Conservation (phyloP, 2,329 filamentous ascomycete genomes). For the Aureobasidium musti region DNA sequence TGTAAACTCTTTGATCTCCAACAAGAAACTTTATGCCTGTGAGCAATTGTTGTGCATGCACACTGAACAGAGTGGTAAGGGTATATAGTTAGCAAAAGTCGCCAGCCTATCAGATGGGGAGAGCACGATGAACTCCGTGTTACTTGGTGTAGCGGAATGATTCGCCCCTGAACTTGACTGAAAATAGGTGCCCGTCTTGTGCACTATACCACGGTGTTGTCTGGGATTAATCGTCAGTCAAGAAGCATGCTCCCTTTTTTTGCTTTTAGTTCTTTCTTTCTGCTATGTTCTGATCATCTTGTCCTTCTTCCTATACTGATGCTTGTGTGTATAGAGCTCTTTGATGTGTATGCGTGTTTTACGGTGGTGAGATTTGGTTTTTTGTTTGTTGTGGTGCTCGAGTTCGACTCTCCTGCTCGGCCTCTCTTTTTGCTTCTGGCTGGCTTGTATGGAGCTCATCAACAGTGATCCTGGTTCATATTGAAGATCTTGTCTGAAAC, state of each 20-base stretch:
- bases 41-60: no score
- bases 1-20: no score
- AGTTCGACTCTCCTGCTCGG: no score
- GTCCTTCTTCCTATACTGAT: not conserved
- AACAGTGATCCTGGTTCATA: no score
- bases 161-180: not conserved
- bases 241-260: not conserved
- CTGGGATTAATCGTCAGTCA: not conserved
- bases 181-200: not conserved
- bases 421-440: no score
- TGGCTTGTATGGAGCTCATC: no score
- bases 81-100: not conserved
- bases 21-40: no score
- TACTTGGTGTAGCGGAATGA: not conserved
- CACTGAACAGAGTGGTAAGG: not conserved
- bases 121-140: not conserved
- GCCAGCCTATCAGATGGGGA: constrained; percentile 5
- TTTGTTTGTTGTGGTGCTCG: no score
- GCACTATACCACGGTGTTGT: not conserved
- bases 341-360: not conserved
- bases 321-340: not conserved
- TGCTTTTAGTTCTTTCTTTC: no score
- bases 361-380: no score
- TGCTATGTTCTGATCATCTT: no score
- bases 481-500: no score